Conservation (phyloP, 129 eudicot species). For the Daucus carota region DH1_v3.0 NC_030381.2:54513001-54513500, state of each 20-base stretch:
- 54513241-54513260: too few relatives aligned
- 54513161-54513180: background rate
- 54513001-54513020: background rate
- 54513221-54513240: background rate
- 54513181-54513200: background rate
- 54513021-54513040: background rate
- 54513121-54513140: slow-evolving; percentile 48
- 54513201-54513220: background rate
- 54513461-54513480: background rate
- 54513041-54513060: slow-evolving; percentile 10
- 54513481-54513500: background rate
- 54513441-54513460: background rate
- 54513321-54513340: too few relatives aligned
- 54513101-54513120: slow-evolving; percentile 69
- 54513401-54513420: background rate
- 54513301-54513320: too few relatives aligned
- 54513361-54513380: background rate
- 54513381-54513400: background rate
- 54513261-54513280: too few relatives aligned
- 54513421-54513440: background rate
- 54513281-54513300: too few relatives aligned
- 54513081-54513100: slow-evolving; percentile 82
- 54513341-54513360: background rate
- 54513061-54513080: slow-evolving; percentile 42
- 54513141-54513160: background rate